Evolutionary conservation across 805 yeast genomes (phyloP), one percentile per base, ranked within the genome.

Genomic region (Candida taoyuanica): DNA sequence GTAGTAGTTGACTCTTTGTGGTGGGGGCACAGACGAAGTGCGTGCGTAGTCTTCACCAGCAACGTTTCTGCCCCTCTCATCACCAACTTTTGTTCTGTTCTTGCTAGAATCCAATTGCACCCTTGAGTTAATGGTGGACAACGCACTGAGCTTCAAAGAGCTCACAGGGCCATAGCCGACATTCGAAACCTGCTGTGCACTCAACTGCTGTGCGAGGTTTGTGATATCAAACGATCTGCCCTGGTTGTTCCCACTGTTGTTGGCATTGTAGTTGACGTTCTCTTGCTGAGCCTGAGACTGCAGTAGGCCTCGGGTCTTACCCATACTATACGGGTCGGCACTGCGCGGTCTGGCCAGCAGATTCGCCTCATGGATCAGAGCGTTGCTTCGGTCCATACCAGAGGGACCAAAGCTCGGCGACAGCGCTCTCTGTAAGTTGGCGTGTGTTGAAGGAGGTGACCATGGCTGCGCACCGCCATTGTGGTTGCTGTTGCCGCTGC

Each of bases 121-220:
- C 17, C 85, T 58, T 7, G 73, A 69, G 56, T 76, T 76, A 44
- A 78, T 79, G 3, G 86, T 79, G 18, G 80, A 73, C 39, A 80
- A 65, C 0, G 86, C 86, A 5, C 83, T 82, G 46, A 80, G 61
- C 53, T 80, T 80, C 58, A 74, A 60, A n/a, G 75, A 73, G 21
- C 70, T 67, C 7, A 48, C 43, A 27, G 52, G 47, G 32, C 39
- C 42, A 14, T 45, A 48, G n/a, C 50, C 57, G n/a, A 38, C 16
- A 12, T 12, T n/a, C 6, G 18, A n/a, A 16, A 41, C 34, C 8
- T 53, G 48, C 1, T 39, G 42, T 24, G 49, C 50, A 1, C 53
- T 48, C 31, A 55, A 17, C 29, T 55, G 58, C 34, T 55, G 59
- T 5, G 59, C 58, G 29, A 55, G 28, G 31, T 52, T 53, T 3